Evolutionary conservation across 495 filamentous ascomycete species (phyloP), one percentile per base, ranked within the genome.

Genomic region (Trypethelium eluteriae): DNA sequence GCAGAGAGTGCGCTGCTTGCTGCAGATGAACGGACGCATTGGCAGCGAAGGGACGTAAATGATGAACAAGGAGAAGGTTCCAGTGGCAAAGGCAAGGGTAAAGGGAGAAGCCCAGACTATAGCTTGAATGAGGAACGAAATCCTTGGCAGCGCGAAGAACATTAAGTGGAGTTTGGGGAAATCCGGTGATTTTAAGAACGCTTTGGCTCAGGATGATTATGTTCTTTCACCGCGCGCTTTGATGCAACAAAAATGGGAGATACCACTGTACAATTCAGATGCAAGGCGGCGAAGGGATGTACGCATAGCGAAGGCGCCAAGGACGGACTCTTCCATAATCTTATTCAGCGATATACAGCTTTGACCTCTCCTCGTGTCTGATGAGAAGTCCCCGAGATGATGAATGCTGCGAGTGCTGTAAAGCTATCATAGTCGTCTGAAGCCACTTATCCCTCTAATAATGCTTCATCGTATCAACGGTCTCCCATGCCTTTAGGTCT

Each of bases 21-120:
- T 36, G 32, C 53, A 14, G 53, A 59, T 36, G 53, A 59, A 14
- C 3, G 32, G 7, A 35, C 18, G 53, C 53, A 59, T 36, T 59
- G 53, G 73, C 67, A 75, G 65, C 53, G 41, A 11, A 64, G 72
- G 41, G 69, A 75, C 38, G 68, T 36, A 2, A 59, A 59, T 32
- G 53, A 10, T 3, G 53, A 10, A 9, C 25, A 59, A 59, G 14
- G 11, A 59, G 53, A 59, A 5, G 49, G 49, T 2, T 59, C 53
- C 6, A 59, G 32, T 18, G 18, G 18, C 32, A 36, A 59, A 10
- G 53, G 53, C 5, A 59, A 59, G 18, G 32, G 53, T 9, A 59
- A 59, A 14, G 32, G 32, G 53, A 34, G 7, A 34, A 59, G 53
- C 14, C 53, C 53, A 36, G 53, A 59, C 36, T 36, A 59, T 32